Conservation (phyloP, 1,139 yeast genomes). For the Debaryomyces fabryi region DNA sequence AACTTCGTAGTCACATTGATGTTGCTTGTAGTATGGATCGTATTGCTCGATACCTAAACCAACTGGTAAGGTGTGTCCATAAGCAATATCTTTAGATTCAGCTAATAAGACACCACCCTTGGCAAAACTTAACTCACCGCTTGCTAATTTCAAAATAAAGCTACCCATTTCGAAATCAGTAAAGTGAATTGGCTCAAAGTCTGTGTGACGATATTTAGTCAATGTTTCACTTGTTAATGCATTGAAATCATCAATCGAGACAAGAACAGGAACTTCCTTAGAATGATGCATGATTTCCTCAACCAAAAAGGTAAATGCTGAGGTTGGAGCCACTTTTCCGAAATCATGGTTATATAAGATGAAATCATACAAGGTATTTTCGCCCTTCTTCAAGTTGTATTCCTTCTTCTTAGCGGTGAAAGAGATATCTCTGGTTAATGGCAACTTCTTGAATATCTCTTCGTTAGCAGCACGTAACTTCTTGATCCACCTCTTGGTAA, state of each 20-base stretch:
- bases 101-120: constrained; percentile 72
- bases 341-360: constrained; percentile 42
- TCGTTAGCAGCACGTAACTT: constrained; percentile 62
- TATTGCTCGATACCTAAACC: constrained; percentile 59
- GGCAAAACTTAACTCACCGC: constrained; percentile 54
- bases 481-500: constrained; percentile 60
- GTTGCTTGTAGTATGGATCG: constrained; percentile 57
- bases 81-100: constrained; percentile 43
- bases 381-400: constrained; percentile 42
- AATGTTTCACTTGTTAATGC: constrained; percentile 57
- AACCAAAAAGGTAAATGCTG: constrained; percentile 55
- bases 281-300: constrained; percentile 54
- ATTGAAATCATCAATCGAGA: constrained; percentile 78
- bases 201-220: constrained; percentile 63
- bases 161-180: constrained; percentile 69
- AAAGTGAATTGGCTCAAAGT: constrained; percentile 61
- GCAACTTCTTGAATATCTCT: constrained; percentile 49
- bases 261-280: constrained; percentile 56
- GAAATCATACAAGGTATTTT: constrained; percentile 46
- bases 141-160: constrained; percentile 55
- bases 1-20: constrained; percentile 56
- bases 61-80: constrained; percentile 53
- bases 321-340: constrained; percentile 37
- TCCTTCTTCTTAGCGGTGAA: constrained; percentile 37
- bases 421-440: constrained; percentile 47